Evolutionary conservation across 2,329 filamentous ascomycete species (phyloP).

Genomic region (Scopulariopsis brevicaulis): DNA sequence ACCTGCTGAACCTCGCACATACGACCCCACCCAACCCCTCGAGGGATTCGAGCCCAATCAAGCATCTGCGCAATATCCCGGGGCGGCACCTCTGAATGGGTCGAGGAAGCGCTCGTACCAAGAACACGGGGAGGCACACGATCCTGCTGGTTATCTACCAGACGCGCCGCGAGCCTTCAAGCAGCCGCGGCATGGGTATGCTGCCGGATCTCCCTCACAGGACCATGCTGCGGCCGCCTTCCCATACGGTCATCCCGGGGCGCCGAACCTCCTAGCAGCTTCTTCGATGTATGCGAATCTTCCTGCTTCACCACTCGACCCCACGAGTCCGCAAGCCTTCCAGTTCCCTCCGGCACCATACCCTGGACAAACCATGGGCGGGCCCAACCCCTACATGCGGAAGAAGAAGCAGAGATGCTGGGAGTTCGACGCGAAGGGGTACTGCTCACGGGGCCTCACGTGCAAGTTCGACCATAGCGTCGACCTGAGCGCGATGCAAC

Average conservation of each 20-base stretch:
- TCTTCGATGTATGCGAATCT: neutral
- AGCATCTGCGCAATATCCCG: neutral
- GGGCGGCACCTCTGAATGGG: conserved; percentile 5
- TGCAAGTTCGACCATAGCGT: conserved; percentile 60
- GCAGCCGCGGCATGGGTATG: neutral
- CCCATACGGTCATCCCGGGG: neutral
- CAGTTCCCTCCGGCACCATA: neutral
- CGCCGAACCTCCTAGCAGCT: conserved; percentile 5
- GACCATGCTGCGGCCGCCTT: neutral
- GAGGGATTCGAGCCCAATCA: neutral
- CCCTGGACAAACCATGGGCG: neutral
- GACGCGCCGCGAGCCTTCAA: neutral
- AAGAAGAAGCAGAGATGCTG: conserved; percentile 43
- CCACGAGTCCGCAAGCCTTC: neutral
- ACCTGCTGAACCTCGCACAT: conserved; percentile 4
- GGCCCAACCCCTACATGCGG: conserved; percentile 8
- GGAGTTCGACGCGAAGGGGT: conserved; percentile 64
- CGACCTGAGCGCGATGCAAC: conserved; percentile 9
- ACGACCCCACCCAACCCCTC: neutral
- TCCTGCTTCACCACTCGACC: neutral
- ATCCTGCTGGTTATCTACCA: neutral
- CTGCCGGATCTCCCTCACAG: neutral
- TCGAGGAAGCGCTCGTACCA: conserved; percentile 7
- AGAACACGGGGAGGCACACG: neutral
- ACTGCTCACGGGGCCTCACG: conserved; percentile 53